Percentiles rank a stretch among this genome's conserved stretches.
phyloP scores from a whole-genome alignment of 345 rosid species.

The Salix brachista region DNA sequence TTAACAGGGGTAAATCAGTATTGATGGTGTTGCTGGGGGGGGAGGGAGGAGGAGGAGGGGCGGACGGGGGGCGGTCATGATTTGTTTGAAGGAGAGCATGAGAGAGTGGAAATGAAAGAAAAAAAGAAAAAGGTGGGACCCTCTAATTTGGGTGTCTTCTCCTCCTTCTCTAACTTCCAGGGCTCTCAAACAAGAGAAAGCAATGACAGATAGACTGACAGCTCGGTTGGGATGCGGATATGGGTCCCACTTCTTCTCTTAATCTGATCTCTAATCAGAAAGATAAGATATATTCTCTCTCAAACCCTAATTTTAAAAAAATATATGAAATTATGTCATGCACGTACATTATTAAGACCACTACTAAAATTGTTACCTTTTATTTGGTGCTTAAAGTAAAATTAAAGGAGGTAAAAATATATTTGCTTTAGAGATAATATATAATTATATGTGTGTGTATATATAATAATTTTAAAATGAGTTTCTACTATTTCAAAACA shows the following conservation, averaged over 20 bases:
- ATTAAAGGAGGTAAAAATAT: too few species aligned
- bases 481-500: too few species aligned
- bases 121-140: constrained; percentile 1
- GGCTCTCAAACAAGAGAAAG: background rate
- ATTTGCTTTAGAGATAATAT: too few species aligned
- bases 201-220: background rate
- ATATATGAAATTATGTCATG: background rate
- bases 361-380: too few species aligned
- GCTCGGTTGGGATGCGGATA: background rate
- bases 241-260: background rate
- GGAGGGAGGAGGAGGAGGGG: background rate
- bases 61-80: constrained; percentile 14
- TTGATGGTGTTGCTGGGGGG: background rate
- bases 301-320: background rate
- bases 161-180: background rate
- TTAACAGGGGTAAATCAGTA: background rate
- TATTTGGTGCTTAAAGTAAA: background rate
- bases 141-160: background rate
- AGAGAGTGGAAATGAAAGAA: background rate
- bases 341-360: background rate
- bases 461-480: too few species aligned
- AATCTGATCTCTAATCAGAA: background rate
- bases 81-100: background rate
- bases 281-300: background rate
- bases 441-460: too few species aligned